phyloP scores from a whole-genome alignment of 345 rosid genomes.

The Corchorus capsularis region DNA sequence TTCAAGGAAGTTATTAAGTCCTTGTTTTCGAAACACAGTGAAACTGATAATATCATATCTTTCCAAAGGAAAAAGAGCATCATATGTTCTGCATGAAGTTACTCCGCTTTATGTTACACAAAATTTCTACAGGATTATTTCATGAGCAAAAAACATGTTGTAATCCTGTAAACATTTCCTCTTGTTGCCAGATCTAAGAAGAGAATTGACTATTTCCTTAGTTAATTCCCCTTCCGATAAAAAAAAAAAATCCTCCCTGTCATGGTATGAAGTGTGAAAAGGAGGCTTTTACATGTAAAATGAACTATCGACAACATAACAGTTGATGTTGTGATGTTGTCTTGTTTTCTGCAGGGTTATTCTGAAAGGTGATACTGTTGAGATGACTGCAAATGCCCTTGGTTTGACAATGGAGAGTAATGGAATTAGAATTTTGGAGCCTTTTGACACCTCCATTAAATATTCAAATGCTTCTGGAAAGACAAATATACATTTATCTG shows the following conservation, averaged over 20 bases:
- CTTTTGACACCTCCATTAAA: slow-evolving; percentile 76
- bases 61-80: neutral
- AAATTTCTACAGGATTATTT: neutral
- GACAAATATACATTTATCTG: slow-evolving; percentile 70
- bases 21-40: neutral
- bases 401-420: slow-evolving; percentile 97
- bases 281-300: slow-evolving; percentile 13
- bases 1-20: neutral
- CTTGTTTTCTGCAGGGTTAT: slow-evolving; percentile 53
- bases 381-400: slow-evolving; percentile 75
- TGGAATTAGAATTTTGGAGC: slow-evolving; percentile 93
- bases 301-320: slow-evolving; percentile 21
- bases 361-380: slow-evolving; percentile 70
- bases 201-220: neutral
- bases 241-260: too few relatives aligned
- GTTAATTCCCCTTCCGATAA: too few relatives aligned
- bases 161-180: neutral
- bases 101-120: neutral
- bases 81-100: neutral
- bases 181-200: neutral
- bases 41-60: neutral
- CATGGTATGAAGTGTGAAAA: neutral
- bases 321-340: slow-evolving; percentile 25
- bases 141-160: neutral
- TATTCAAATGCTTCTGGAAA: slow-evolving; percentile 92